phyloP scores from a whole-genome alignment of 2,329 filamentous ascomycete genomes.

The Alternaria arborescens region DNA sequence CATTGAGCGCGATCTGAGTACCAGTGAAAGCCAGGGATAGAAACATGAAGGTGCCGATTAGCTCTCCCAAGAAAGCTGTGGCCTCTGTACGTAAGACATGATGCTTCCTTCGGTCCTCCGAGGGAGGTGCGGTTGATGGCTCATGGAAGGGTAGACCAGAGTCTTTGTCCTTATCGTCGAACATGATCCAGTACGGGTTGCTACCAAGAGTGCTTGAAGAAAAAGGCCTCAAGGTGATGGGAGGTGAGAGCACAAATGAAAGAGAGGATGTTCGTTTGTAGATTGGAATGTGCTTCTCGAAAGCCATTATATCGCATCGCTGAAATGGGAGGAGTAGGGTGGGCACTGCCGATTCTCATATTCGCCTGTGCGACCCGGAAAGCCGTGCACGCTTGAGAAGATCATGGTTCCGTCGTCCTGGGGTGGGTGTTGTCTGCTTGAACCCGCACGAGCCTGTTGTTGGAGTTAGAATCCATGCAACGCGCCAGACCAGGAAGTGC shows the following conservation, averaged over 20 bases:
- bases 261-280: slow-evolving; percentile 4
- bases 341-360: slow-evolving; percentile 10
- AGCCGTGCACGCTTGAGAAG: slow-evolving; percentile 4
- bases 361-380: not conserved
- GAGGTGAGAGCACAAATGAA: not conserved
- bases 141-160: slow-evolving; percentile 25
- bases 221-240: slow-evolving; percentile 4
- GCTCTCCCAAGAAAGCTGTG: slow-evolving; percentile 51
- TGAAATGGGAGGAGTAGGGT: slow-evolving; percentile 4
- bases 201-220: slow-evolving; percentile 6
- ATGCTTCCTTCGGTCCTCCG: slow-evolving; percentile 5
- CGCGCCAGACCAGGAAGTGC: not conserved
- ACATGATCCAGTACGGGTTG: slow-evolving; percentile 16
- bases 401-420: not conserved
- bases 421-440: not conserved
- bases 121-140: slow-evolving; percentile 14
- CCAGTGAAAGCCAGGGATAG: slow-evolving; percentile 47
- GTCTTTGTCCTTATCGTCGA: slow-evolving; percentile 13
- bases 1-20: slow-evolving; percentile 60
- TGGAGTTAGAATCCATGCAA: slow-evolving; percentile 3
- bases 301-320: slow-evolving; percentile 12
- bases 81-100: slow-evolving; percentile 29
- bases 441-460: slow-evolving; percentile 3
- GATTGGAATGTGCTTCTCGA: not conserved
- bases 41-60: slow-evolving; percentile 58